Evolutionary conservation across 1,284 basidiomycete genomes (phyloP).

Genomic region (Heliocybe sulcata): DNA sequence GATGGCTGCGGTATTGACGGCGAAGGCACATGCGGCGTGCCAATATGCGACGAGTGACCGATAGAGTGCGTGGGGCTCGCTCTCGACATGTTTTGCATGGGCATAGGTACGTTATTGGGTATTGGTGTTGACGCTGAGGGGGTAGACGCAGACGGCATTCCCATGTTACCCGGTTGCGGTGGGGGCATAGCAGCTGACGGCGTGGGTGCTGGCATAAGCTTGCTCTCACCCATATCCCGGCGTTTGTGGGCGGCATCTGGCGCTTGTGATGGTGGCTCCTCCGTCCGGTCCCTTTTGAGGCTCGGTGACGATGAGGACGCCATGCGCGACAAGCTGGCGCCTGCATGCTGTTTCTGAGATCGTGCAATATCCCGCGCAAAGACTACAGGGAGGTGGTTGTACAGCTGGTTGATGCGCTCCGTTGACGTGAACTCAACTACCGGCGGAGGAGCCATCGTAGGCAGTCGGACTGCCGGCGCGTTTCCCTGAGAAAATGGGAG

Average conservation of each 20-base stretch:
- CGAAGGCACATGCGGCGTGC: conserved; percentile 2
- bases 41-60: background rate
- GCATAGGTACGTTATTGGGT: background rate
- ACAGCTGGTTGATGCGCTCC: conserved; percentile 55
- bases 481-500: conserved; percentile 15
- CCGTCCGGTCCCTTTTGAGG: conserved; percentile 57
- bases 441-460: conserved; percentile 50
- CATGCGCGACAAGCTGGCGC: background rate
- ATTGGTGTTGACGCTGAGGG: background rate
- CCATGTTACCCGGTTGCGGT: background rate
- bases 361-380: conserved; percentile 61
- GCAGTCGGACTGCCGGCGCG: conserved; percentile 30
- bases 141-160: background rate
- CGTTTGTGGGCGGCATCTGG: conserved; percentile 42
- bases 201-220: conserved; percentile 12
- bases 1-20: conserved; percentile 17
- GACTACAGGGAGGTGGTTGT: conserved; percentile 46
- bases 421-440: conserved; percentile 36
- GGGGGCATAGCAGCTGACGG: background rate
- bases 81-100: background rate
- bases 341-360: conserved; percentile 25
- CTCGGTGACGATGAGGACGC: conserved; percentile 14
- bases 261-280: conserved; percentile 26
- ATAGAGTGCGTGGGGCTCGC: background rate
- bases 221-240: conserved; percentile 63